Evolutionary conservation across 495 filamentous ascomycete genomes (phyloP).

Genomic region (Podospora pseudoanserina): DNA sequence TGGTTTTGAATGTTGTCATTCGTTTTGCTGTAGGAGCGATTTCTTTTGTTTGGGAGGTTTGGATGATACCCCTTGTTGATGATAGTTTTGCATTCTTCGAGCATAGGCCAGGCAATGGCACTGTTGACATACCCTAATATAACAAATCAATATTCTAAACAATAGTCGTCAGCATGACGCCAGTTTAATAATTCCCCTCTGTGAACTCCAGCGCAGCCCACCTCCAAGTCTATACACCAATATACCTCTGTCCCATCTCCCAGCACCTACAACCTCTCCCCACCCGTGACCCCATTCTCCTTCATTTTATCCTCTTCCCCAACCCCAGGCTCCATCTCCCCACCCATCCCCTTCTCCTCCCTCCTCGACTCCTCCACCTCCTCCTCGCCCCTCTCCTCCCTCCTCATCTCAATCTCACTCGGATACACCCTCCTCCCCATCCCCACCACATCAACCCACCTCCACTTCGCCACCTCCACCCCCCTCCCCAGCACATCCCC

Average conservation of each 20-base stretch:
- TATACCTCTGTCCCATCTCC: too few relatives aligned
- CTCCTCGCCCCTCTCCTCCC: background rate
- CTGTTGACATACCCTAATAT: background rate
- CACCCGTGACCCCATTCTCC: background rate
- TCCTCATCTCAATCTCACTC: constrained; percentile 22
- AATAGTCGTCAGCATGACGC: background rate
- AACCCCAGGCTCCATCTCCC: constrained; percentile 39
- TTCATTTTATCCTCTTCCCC: background rate
- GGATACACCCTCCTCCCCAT: constrained; percentile 32
- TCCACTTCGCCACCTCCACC: constrained; percentile 28
- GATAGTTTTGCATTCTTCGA: background rate
- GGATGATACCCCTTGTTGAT: background rate
- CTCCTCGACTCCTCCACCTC: constrained; percentile 25
- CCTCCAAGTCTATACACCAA: background rate
- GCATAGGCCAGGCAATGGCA: background rate
- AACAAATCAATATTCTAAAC: background rate
- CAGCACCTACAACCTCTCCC: background rate
- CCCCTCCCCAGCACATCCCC: constrained; percentile 35
- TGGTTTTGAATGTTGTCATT: background rate
- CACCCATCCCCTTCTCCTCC: constrained; percentile 39
- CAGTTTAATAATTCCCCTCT: background rate
- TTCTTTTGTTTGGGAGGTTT: background rate
- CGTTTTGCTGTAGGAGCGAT: background rate
- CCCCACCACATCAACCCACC: constrained; percentile 44
- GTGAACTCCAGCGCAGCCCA: background rate